phyloP scores from a whole-genome alignment of 2,329 filamentous ascomycete genomes.

The Teratosphaeria zuluensis region DNA sequence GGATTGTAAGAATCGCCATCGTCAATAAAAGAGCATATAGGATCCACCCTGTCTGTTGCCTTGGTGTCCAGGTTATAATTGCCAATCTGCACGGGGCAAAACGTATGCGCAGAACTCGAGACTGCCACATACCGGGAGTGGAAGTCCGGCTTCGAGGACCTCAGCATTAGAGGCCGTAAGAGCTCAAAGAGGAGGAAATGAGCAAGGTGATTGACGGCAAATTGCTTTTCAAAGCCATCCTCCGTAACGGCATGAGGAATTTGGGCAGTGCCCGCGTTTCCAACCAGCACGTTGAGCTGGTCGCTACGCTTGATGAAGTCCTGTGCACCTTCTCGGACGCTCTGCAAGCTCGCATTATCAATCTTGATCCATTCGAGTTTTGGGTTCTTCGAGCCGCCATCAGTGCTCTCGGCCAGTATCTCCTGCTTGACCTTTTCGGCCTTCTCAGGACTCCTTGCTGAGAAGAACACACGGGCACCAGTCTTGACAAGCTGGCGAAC shows the following conservation, averaged over 20 bases:
- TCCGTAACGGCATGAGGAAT: slow-evolving; percentile 27
- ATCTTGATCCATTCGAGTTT: slow-evolving; percentile 7
- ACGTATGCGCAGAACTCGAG: slow-evolving; percentile 36
- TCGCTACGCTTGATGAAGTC: slow-evolving; percentile 25
- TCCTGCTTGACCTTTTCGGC: slow-evolving; percentile 1
- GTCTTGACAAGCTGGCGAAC: slow-evolving; percentile 24
- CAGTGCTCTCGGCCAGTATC: slow-evolving; percentile 13
- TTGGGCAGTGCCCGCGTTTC: slow-evolving; percentile 37
- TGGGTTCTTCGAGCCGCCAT: background rate
- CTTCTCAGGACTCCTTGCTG: slow-evolving; percentile 1
- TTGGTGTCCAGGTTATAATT: slow-evolving; percentile 30
- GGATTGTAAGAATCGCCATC: slow-evolving; percentile 8
- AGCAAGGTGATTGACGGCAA: slow-evolving; percentile 45
- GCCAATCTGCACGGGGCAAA: slow-evolving; percentile 6
- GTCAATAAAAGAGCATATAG: slow-evolving; percentile 1
- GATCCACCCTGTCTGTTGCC: slow-evolving; percentile 4
- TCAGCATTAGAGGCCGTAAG: slow-evolving; percentile 36
- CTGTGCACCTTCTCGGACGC: slow-evolving; percentile 20
- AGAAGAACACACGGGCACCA: slow-evolving; percentile 4
- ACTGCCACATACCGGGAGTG: slow-evolving; percentile 40
- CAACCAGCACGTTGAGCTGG: slow-evolving; percentile 30
- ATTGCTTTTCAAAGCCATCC: slow-evolving; percentile 43
- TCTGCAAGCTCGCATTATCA: slow-evolving; percentile 15
- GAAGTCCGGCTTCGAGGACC: slow-evolving; percentile 27
- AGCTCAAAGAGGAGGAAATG: slow-evolving; percentile 48